Conservation (phyloP, 2,329 filamentous ascomycete genomes). For the Pseudogymnoascus sp. region DNA sequence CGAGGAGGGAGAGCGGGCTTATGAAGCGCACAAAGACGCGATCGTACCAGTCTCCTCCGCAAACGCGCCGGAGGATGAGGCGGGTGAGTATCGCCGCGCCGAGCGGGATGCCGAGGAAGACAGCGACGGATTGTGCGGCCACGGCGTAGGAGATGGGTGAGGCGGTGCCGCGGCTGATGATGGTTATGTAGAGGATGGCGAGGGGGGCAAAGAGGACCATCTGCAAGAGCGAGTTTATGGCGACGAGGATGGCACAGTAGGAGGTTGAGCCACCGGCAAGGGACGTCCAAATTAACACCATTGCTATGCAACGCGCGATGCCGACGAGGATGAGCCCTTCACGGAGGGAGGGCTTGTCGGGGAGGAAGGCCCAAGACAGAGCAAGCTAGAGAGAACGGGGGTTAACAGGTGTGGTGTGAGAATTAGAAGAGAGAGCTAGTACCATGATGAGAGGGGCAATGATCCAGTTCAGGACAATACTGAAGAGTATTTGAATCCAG, state of each 20-base stretch:
- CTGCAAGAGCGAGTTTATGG: slow-evolving; percentile 65
- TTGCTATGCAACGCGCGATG: slow-evolving; percentile 77
- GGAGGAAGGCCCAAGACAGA: slow-evolving; percentile 60
- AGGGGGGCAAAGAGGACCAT: slow-evolving; percentile 66
- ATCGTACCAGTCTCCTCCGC: slow-evolving; percentile 56
- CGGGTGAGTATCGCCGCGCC: slow-evolving; percentile 72
- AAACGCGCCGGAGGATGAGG: slow-evolving; percentile 45
- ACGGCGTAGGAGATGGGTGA: background rate
- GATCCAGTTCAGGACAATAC: slow-evolving; percentile 73
- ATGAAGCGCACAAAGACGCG: slow-evolving; percentile 59
- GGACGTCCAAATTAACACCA: slow-evolving; percentile 76
- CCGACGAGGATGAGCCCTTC: slow-evolving; percentile 74
- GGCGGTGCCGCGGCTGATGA: slow-evolving; percentile 50
- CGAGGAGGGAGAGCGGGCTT: slow-evolving; percentile 69
- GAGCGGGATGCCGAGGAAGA: slow-evolving; percentile 78
- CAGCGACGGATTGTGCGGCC: background rate
- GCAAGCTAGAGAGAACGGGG: slow-evolving; percentile 32
- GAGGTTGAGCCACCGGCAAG: slow-evolving; percentile 68
- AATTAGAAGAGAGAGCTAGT: slow-evolving; percentile 8
- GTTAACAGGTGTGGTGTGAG: background rate
- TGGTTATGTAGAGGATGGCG: slow-evolving; percentile 54
- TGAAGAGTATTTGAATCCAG: slow-evolving; percentile 75
- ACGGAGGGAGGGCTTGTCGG: slow-evolving; percentile 47
- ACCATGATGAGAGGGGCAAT: slow-evolving; percentile 72
- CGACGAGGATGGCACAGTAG: slow-evolving; percentile 76